phyloP scores from a whole-genome alignment of 805 yeast genomes.

The Huiozyma sinensis region DNA sequence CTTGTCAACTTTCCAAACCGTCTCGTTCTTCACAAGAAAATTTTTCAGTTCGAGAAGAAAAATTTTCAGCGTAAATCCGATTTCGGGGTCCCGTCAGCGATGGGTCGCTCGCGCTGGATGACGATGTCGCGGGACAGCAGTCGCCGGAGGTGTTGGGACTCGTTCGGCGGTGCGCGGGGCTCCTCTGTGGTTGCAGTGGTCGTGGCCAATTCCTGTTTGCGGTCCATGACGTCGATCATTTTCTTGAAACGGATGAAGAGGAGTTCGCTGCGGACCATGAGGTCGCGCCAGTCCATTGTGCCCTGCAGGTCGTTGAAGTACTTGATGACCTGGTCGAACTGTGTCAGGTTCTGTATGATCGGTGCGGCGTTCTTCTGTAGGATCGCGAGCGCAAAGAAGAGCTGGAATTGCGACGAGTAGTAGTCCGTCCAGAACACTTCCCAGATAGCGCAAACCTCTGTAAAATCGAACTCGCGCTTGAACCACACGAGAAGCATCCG shows the following conservation, averaged over 20 bases:
- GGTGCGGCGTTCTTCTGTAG: conserved; percentile 76
- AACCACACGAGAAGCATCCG: conserved; percentile 93
- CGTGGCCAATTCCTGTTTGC: conserved; percentile 27
- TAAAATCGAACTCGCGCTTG: conserved; percentile 80
- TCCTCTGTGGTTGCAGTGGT: not conserved
- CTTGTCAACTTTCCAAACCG: no score
- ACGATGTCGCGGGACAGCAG: conserved; percentile 53
- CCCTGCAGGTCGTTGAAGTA: conserved; percentile 85
- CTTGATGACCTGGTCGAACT: conserved; percentile 86
- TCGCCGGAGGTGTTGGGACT: conserved; percentile 35
- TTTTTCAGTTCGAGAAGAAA: not conserved
- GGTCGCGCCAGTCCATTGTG: conserved; percentile 61
- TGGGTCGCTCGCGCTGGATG: conserved; percentile 45
- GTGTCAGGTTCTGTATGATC: conserved; percentile 58
- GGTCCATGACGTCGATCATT: conserved; percentile 69
- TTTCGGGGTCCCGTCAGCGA: conserved; percentile 8
- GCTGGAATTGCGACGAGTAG: conserved; percentile 75
- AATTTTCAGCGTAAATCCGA: not conserved
- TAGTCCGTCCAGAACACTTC: conserved; percentile 85
- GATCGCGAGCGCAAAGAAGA: conserved; percentile 82
- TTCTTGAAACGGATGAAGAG: conserved; percentile 71
- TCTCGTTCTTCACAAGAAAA: no score
- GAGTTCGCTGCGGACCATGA: conserved; percentile 75
- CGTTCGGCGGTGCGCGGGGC: conserved; percentile 7
- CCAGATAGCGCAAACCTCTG: conserved; percentile 75